phyloP scores from a whole-genome alignment of 495 filamentous ascomycete species.

The Penicillium lagena region DNA sequence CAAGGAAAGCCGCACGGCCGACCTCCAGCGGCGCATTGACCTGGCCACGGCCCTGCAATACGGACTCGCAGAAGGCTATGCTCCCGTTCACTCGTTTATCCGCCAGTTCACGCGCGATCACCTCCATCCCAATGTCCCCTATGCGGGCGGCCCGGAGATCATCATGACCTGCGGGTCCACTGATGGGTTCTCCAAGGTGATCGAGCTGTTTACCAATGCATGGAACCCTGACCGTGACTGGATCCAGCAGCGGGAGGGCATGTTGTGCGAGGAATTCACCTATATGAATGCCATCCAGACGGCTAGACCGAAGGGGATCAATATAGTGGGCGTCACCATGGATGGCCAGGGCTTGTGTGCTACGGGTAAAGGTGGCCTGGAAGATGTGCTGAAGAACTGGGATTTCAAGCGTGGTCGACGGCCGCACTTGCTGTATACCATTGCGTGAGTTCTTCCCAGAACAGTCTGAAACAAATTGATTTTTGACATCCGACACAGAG shows the following conservation, averaged over 20 bases:
- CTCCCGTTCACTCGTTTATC: slow-evolving; percentile 66
- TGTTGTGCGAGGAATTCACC: slow-evolving; percentile 71
- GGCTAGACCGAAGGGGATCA: slow-evolving; percentile 60
- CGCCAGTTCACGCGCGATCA: slow-evolving; percentile 69
- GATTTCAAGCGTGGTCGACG: slow-evolving; percentile 62
- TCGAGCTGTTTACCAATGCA: slow-evolving; percentile 64
- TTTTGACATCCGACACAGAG: slow-evolving; percentile 36
- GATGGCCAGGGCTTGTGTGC: slow-evolving; percentile 72
- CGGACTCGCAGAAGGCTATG: slow-evolving; percentile 69
- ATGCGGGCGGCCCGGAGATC: slow-evolving; percentile 67
- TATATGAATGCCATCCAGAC: slow-evolving; percentile 71
- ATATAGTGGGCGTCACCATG: slow-evolving; percentile 63
- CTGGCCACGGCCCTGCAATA: slow-evolving; percentile 81
- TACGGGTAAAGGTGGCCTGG: slow-evolving; percentile 61
- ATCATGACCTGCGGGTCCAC: slow-evolving; percentile 73
- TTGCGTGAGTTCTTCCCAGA: slow-evolving; percentile 54
- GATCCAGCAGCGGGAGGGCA: slow-evolving; percentile 58
- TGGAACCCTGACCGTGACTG: slow-evolving; percentile 66
- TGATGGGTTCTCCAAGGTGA: slow-evolving; percentile 72
- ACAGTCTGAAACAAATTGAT: not conserved
- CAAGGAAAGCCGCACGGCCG: slow-evolving; percentile 47
- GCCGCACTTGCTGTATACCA: slow-evolving; percentile 84
- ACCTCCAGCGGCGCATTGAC: slow-evolving; percentile 65
- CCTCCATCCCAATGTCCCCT: slow-evolving; percentile 76
- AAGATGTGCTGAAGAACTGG: slow-evolving; percentile 77